Evolutionary conservation across 139 green algal genomes (phyloP), one percentile per base, ranked within the genome.

Genomic region (Deuterostichococcus epilithicus): DNA sequence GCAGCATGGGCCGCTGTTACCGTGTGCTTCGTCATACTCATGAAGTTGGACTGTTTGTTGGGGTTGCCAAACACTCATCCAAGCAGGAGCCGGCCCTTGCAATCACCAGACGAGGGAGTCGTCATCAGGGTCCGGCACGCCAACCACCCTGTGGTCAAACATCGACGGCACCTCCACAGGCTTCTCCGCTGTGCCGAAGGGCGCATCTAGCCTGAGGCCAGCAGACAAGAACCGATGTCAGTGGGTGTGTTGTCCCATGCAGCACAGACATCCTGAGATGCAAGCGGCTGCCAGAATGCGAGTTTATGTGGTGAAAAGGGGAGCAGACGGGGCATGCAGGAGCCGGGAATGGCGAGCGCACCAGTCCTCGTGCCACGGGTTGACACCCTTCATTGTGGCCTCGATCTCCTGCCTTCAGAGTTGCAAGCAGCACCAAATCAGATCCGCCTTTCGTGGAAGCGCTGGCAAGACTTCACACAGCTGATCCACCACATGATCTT

Each of bases 121-220:
- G 78, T 94, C 89, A 58, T 93, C 88, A 10, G 89, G 89, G 79
- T 94, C 89, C n/a, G 83, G 79, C 33, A 93, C 88, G 15, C 89
- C 89, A 60, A 94, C 89, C 52, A 94, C 86, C 44, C 89, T 77
- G 70, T 92, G 83, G 30, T 47, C 44, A 60, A 83, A 86, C 47
- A 76, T 77, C 5, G 81, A 89, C 10, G 88, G 82, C 37, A 94
- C 89, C 73, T 89, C 86, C 44, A 91, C 88, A 3, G 89, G 89
- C 69, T 90, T 91, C 18, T 87, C 82, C 74, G 86, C 80, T 4
- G 89, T 94, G 59, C 89, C 89, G 72, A 84, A 90, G 2, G 89
- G 89, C 3, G 88, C 86, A 72, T 89, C 81, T 69, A 93, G 76
- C 88, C 86, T 90, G 80, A 5, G 38, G 5, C 30, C 34, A 33